These are phyloP conservation scores for Solanum hybrid DNA, from an alignment of 305 asterid species.

Conservation along the genomic window DNA sequence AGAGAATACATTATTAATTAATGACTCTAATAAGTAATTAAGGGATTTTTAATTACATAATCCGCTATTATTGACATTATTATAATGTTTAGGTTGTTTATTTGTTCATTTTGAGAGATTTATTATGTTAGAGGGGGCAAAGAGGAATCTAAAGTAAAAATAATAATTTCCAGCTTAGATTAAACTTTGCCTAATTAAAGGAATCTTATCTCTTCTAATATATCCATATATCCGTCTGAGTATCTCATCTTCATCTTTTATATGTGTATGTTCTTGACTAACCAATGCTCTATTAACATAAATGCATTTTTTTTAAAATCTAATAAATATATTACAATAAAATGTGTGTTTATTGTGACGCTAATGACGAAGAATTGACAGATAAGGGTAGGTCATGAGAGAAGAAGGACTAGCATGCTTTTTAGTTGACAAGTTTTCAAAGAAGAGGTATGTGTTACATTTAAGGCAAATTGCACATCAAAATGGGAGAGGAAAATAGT, in stretches of 20 bases:
- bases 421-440: not conserved
- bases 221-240: not conserved
- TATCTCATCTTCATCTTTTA: not conserved
- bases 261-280: not conserved
- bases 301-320: not conserved
- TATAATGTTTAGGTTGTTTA: not conserved
- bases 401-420: not conserved
- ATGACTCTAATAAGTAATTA: not conserved
- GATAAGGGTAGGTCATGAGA: not conserved
- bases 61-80: not conserved
- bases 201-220: not conserved
- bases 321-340: not conserved
- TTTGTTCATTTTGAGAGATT: not conserved
- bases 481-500: not conserved
- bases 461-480: not conserved
- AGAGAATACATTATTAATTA: not conserved
- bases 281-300: not conserved
- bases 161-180: not conserved
- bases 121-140: not conserved
- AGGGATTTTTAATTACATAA: not conserved
- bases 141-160: too few species aligned
- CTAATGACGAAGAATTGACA: not conserved
- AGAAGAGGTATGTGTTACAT: not conserved
- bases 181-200: not conserved
- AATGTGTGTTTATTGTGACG: not conserved